Evolutionary conservation across 139 green algal species (phyloP), one percentile per base, ranked within the genome.

Genomic region (Dunaliella primolecta): DNA sequence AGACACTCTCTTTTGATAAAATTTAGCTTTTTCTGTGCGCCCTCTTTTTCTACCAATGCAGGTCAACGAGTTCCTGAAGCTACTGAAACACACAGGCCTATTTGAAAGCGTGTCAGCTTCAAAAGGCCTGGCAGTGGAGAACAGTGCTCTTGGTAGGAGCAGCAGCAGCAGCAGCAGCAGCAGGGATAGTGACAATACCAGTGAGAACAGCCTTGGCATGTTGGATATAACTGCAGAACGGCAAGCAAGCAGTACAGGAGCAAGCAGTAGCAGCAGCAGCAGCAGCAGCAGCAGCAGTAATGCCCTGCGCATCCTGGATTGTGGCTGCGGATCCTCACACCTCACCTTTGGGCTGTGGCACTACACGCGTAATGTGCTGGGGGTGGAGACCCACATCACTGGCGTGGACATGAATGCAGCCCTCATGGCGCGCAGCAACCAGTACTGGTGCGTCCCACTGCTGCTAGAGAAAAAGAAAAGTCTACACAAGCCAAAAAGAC

Each of bases 11-110:
- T n/a, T n/a, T n/a, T n/a, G n/a, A n/a, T n/a, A n/a, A n/a, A n/a
- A n/a, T n/a, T n/a, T n/a, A n/a, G n/a, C n/a, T n/a, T n/a, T n/a
- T n/a, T n/a, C n/a, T n/a, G n/a, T n/a, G n/a, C n/a, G n/a, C n/a
- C n/a, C n/a, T n/a, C n/a, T n/a, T n/a, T n/a, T n/a, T n/a, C n/a
- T n/a, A n/a, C n/a, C n/a, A n/a, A n/a, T 81, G 21, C 90, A 93
- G 85, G 90, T 94, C 24, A 93, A 93, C 55, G 91, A 92, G 37
- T 94, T 94, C 81, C 76, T 94, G 0, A 91, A 91, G 78, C 84
- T 94, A 31, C 78, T 95, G 2, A 64, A 86, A 1, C 87, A 93
- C 83, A 91, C 85, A 0, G 82, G 79, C 15, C 56, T 84, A 1
- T 57, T 92, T 23, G 83, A 88, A 3, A 21, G 72, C 29, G 72